Conservation (phyloP, 2,329 filamentous ascomycete genomes). For the Stemphylium beticola region DNA sequence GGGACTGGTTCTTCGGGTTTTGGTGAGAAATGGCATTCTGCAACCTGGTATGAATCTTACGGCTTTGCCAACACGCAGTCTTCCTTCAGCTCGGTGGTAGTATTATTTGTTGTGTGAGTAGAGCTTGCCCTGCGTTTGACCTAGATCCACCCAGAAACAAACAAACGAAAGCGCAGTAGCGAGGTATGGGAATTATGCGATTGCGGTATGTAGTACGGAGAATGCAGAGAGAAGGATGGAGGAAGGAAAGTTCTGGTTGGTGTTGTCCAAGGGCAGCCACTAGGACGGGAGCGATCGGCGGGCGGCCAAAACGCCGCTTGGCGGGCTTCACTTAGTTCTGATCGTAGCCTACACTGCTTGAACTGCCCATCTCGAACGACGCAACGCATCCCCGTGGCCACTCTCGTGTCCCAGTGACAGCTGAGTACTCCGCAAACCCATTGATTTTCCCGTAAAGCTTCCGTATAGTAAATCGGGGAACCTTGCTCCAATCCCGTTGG, state of each 20-base stretch:
- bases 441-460: conserved; percentile 2
- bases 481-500: conserved; percentile 13
- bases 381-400: neutral
- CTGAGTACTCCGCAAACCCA: neutral
- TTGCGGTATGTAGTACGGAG: conserved; percentile 5
- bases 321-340: conserved; percentile 3
- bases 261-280: conserved; percentile 7
- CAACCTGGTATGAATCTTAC: conserved; percentile 61
- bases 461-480: conserved; percentile 14
- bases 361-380: neutral
- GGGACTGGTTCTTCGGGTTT: conserved; percentile 57
- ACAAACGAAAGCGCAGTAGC: neutral
- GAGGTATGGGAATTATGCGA: conserved; percentile 3
- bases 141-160: conserved; percentile 6
- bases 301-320: conserved; percentile 11
- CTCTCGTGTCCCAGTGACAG: neutral
- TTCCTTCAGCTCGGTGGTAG: conserved; percentile 14
- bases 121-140: conserved; percentile 23
- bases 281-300: conserved; percentile 21
- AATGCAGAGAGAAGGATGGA: conserved; percentile 4
- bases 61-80: conserved; percentile 38
- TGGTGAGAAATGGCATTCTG: conserved; percentile 66
- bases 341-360: neutral
- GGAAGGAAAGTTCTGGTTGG: conserved; percentile 14
- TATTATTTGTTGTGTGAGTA: conserved; percentile 15